Evolutionary conservation across 1,284 basidiomycete genomes (phyloP).

Genomic region (Cryptococcus deneoformans): DNA sequence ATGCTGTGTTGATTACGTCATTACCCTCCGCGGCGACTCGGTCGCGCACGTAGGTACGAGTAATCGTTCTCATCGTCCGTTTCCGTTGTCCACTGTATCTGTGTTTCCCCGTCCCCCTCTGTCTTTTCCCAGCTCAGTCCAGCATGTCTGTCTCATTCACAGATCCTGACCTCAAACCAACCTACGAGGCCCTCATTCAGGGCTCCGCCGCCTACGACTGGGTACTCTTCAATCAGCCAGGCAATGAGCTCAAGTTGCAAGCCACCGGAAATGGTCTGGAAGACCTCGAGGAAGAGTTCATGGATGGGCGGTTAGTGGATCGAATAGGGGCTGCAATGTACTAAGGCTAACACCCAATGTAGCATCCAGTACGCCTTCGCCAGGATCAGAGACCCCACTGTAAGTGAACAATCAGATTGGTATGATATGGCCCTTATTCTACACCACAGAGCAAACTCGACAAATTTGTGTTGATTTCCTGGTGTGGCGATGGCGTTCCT

Average conservation of each 20-base stretch:
- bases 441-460: constrained; percentile 67
- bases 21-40: no score
- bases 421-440: no score
- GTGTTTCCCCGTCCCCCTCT: no score
- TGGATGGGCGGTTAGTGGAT: constrained; percentile 71
- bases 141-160: constrained; percentile 47
- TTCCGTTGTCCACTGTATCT: no score
- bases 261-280: constrained; percentile 78
- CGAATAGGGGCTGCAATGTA: neutral
- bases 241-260: constrained; percentile 89
- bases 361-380: constrained; percentile 95
- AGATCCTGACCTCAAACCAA: constrained; percentile 61
- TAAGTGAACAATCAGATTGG: constrained; percentile 44
- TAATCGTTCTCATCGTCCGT: no score
- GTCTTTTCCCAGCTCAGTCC: no score
- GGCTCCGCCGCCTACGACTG: constrained; percentile 72
- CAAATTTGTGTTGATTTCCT: constrained; percentile 87
- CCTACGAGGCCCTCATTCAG: constrained; percentile 77
- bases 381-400: constrained; percentile 82
- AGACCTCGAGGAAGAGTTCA: constrained; percentile 91
- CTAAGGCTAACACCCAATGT: neutral
- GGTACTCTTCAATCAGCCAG: constrained; percentile 75
- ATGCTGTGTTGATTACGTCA: no score
- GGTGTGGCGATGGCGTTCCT: constrained; percentile 96
- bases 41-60: no score